phyloP scores from a whole-genome alignment of 2,329 filamentous ascomycete genomes.

The Graphium sp. region DNA sequence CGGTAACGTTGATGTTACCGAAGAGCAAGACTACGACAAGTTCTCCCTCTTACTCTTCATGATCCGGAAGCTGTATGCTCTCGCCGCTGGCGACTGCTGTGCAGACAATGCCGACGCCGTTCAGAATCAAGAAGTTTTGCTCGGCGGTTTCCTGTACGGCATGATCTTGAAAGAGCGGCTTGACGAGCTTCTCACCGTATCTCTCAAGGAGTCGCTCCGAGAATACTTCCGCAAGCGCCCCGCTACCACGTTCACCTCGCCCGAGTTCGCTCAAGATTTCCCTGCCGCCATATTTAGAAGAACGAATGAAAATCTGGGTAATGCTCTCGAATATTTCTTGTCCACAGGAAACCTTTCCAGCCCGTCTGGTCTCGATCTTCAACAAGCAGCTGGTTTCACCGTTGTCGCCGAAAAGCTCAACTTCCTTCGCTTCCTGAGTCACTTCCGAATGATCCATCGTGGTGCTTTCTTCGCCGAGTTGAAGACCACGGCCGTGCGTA shows the following conservation, averaged over 20 bases:
- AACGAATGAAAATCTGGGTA: conserved; percentile 78
- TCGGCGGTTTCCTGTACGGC: conserved; percentile 85
- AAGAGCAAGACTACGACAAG: conserved; percentile 76
- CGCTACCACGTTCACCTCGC: conserved; percentile 58
- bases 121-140: conserved; percentile 86
- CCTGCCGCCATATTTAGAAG: conserved; percentile 59
- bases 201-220: conserved; percentile 32
- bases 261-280: conserved; percentile 68
- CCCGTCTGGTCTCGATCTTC: conserved; percentile 80
- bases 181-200: conserved; percentile 62
- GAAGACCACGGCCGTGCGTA: conserved; percentile 93
- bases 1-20: conserved; percentile 69
- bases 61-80: conserved; percentile 84
- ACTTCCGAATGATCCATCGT: conserved; percentile 98
- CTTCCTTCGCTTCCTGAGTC: conserved; percentile 94
- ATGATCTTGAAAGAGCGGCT: conserved; percentile 92
- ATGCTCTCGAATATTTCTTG: conserved; percentile 82
- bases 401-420: conserved; percentile 98
- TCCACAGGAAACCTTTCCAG: conserved; percentile 90
- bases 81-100: conserved; percentile 83
- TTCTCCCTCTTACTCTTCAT: conserved; percentile 91
- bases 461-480: conserved; percentile 97
- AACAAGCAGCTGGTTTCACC: conserved; percentile 88
- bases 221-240: conserved; percentile 39
- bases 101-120: conserved; percentile 94